Evolutionary conservation across 768 basidiomycete species (phyloP), one percentile per base, ranked within the genome.

Genomic region (Lactarius deliciosus): DNA sequence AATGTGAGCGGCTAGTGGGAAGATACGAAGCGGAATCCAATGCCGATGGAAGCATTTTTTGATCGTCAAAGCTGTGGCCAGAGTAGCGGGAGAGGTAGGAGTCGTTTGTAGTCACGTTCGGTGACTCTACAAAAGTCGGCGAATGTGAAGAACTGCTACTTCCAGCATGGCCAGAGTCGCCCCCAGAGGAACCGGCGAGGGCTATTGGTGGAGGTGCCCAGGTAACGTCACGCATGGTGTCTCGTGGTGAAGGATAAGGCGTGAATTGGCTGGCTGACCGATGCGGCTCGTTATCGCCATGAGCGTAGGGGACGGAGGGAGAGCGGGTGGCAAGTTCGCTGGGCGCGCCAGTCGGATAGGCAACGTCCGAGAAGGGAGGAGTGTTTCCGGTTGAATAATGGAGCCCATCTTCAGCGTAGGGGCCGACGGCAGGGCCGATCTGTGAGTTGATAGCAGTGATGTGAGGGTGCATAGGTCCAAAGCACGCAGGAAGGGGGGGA

Each of bases 1-100:
- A 91, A 70, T 90, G 81, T 20, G 90, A 89, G 59, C 90, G 86
- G 74, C 88, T 90, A 65, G 79, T 80, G 16, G 86, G 79, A 74
- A 86, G 88, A 73, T 89, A 88, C 16, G 85, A 81, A 13, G 83
- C 78, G 32, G 72, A 70, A 68, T 86, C 83, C 67, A 89, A 74
- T 68, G 77, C 79, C 69, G 79, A 81, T 64, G 86, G 69, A 50
- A 81, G 72, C 30, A 81, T 71, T 73, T 89, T 89, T 71, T 85
- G 82, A 62, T 88, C 88, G 50, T 88, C 87, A 15, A 38, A 65
- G n/a, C 36, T 30, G 74, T 75, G 62, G 69, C 69, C 45, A 28
- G 78, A 75, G 68, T 79, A 81, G 60, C 84, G 81, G 63, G 77
- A 72, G 30, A 80, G 73, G 73, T 83, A 85, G 40, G 75, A 65